These are phyloP conservation scores for Naganishia vishniacii DNA, from an alignment of 768 basidiomycete species.

Conservation along the genomic window DNA sequence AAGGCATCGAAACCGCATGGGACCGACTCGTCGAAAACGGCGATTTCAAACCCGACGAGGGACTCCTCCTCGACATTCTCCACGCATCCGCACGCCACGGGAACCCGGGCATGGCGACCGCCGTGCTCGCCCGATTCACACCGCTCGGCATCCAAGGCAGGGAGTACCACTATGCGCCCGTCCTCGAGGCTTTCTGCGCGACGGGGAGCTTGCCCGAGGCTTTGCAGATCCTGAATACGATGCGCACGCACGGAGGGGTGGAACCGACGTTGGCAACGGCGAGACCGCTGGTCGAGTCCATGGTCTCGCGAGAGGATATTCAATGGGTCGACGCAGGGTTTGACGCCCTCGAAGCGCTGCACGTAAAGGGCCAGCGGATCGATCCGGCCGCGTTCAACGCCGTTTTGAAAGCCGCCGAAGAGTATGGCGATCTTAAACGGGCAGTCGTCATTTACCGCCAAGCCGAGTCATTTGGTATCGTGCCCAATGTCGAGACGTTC, in stretches of 20 bases:
- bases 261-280: conserved; percentile 56
- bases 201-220: conserved; percentile 61
- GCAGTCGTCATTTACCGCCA: conserved; percentile 71
- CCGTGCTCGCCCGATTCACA: conserved; percentile 60
- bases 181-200: conserved; percentile 67
- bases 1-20: conserved; percentile 66
- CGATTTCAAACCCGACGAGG: conserved; percentile 65
- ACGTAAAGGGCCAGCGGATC: conserved; percentile 55
- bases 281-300: conserved; percentile 55
- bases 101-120: conserved; percentile 63
- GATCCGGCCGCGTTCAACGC: conserved; percentile 62
- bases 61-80: conserved; percentile 63
- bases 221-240: conserved; percentile 57
- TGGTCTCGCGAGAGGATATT: conserved; percentile 53
- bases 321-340: conserved; percentile 59
- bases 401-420: conserved; percentile 61
- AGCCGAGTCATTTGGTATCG: conserved; percentile 56
- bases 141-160: conserved; percentile 53
- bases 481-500: conserved; percentile 62
- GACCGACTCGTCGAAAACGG: conserved; percentile 55
- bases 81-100: conserved; percentile 69
- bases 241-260: conserved; percentile 56
- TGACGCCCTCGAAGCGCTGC: conserved; percentile 60
- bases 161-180: conserved; percentile 71
- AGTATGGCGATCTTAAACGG: conserved; percentile 64